phyloP scores from a whole-genome alignment of 768 basidiomycete genomes.

The Agrocybe pediades region DNA sequence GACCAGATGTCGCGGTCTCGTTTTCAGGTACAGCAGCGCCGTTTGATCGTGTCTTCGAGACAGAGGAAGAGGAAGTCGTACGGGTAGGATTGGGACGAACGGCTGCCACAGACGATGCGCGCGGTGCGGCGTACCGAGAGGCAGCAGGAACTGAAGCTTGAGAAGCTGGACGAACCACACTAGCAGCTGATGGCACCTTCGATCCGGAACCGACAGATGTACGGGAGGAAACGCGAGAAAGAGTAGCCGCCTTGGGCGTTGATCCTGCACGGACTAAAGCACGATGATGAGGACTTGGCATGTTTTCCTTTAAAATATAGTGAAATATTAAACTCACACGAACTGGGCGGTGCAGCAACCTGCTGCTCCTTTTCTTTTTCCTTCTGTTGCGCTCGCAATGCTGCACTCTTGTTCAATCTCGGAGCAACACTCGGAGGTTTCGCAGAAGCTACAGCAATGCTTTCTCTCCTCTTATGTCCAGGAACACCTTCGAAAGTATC shows the following conservation, averaged over 20 bases:
- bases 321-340: slow-evolving; percentile 62
- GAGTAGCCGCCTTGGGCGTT: slow-evolving; percentile 41
- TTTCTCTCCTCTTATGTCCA: slow-evolving; percentile 80
- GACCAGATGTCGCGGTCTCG: slow-evolving; percentile 8
- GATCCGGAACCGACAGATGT: slow-evolving; percentile 27
- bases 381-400: slow-evolving; percentile 63
- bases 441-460: slow-evolving; percentile 68
- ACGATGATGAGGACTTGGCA: background rate
- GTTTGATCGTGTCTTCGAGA: background rate
- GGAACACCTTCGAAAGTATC: slow-evolving; percentile 77
- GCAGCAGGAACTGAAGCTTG: slow-evolving; percentile 24
- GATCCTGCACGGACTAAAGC: slow-evolving; percentile 49
- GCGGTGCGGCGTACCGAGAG: slow-evolving; percentile 27
- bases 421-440: slow-evolving; percentile 69
- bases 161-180: slow-evolving; percentile 26
- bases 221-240: slow-evolving; percentile 47
- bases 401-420: slow-evolving; percentile 78
- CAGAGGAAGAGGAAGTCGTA: slow-evolving; percentile 1
- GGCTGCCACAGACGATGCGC: slow-evolving; percentile 45
- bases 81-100: slow-evolving; percentile 11
- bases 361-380: slow-evolving; percentile 58
- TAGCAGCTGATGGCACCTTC: slow-evolving; percentile 16
- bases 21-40: slow-evolving; percentile 6
- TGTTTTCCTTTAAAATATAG: background rate
- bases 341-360: slow-evolving; percentile 60